Percentiles rank a stretch among this genome's conserved stretches.
Evolutionary conservation across 192 early-diverging fungal genomes (phyloP).

Genomic region (Rhizophagus sp.): DNA sequence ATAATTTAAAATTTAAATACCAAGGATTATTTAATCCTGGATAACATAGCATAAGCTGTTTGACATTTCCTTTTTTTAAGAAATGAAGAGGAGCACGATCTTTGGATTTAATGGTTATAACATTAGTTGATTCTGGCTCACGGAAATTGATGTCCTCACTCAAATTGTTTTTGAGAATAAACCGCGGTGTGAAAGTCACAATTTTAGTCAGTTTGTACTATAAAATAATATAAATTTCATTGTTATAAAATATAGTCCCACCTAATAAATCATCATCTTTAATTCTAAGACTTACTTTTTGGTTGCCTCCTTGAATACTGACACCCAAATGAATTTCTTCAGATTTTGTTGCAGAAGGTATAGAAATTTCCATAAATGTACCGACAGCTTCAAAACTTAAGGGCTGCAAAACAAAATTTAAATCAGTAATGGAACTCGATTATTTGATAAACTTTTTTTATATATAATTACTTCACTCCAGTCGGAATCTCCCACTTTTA

Average conservation of each 20-base stretch:
- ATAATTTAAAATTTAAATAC: conserved; percentile 40
- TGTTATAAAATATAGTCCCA: neutral
- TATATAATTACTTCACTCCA: conserved; percentile 67
- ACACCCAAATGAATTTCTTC: conserved; percentile 81
- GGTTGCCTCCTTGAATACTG: conserved; percentile 83
- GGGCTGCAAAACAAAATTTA: conserved; percentile 50
- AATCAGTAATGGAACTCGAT: conserved; percentile 6
- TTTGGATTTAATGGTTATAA: conserved; percentile 50
- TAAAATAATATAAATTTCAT: neutral
- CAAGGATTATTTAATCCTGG: conserved; percentile 69
- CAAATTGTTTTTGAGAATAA: conserved; percentile 83
- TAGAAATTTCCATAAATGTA: conserved; percentile 73
- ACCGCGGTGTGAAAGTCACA: conserved; percentile 88
- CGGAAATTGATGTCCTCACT: conserved; percentile 72
- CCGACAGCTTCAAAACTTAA: conserved; percentile 97
- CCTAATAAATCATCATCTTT: too few species aligned
- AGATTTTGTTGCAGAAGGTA: conserved; percentile 53
- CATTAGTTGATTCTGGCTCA: conserved; percentile 59
- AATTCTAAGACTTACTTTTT: conserved; percentile 56
- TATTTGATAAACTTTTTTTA: neutral
- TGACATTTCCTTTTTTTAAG: conserved; percentile 61
- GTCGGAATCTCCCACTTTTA: conserved; percentile 72
- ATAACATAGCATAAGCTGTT: conserved; percentile 67
- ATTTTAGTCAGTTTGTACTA: conserved; percentile 79
- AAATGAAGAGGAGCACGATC: conserved; percentile 68